Conservation (phyloP, 768 basidiomycete genomes). For the Podaxis carcinomalis region DNA sequence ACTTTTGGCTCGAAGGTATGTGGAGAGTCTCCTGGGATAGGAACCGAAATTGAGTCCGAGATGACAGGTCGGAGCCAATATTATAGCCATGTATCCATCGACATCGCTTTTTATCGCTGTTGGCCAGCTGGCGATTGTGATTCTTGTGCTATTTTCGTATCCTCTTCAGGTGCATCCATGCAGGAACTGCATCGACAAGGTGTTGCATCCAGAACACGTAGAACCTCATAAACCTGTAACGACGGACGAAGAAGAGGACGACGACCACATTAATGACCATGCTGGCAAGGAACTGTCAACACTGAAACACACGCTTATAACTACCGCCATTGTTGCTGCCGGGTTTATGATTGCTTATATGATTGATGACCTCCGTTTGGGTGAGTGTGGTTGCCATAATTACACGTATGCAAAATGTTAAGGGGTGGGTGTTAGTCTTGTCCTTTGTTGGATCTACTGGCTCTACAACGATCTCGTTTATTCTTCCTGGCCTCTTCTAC, state of each 20-base stretch:
- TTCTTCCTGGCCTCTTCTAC: conserved; percentile 89
- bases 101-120: conserved; percentile 90
- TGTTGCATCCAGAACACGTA: conserved; percentile 51
- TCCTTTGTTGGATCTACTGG: conserved; percentile 97
- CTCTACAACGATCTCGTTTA: conserved; percentile 95
- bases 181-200: conserved; percentile 87
- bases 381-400: conserved; percentile 33
- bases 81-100: conserved; percentile 91
- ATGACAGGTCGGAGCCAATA: conserved; percentile 78
- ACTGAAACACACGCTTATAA: conserved; percentile 67
- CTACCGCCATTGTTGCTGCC: conserved; percentile 54
- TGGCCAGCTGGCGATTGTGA: conserved; percentile 89
- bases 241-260: conserved; percentile 38
- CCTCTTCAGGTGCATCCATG: conserved; percentile 94
- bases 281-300: conserved; percentile 57
- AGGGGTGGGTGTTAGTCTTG: conserved; percentile 51
- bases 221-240: conserved; percentile 23
- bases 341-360: conserved; percentile 76
- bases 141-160: conserved; percentile 89
- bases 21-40: neutral
- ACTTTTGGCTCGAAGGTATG: conserved; percentile 86
- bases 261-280: conserved; percentile 52
- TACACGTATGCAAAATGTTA: conserved; percentile 3
- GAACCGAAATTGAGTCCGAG: neutral
- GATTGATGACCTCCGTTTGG: conserved; percentile 73